Conservation (phyloP, 352 stramenopile species). For the Globisporangium splendens region DNA sequence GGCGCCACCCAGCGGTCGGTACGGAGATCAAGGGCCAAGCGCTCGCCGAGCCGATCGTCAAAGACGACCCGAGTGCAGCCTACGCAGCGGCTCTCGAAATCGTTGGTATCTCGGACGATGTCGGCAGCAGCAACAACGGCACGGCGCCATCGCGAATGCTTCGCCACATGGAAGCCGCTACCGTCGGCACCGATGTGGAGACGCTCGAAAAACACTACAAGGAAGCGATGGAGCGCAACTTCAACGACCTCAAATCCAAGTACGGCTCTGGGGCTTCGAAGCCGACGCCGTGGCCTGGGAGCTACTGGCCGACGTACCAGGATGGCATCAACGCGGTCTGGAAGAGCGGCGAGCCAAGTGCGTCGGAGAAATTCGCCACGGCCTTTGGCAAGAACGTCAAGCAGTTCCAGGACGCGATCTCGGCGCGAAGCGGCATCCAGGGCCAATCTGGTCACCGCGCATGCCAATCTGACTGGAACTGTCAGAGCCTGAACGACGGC, state of each 20-base stretch:
- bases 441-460: background rate
- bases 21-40: slow-evolving; percentile 14
- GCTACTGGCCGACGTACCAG: slow-evolving; percentile 57
- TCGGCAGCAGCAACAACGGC: background rate
- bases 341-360: slow-evolving; percentile 16
- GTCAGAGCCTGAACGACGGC: slow-evolving; percentile 12
- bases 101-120: background rate
- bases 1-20: slow-evolving; percentile 26
- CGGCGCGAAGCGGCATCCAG: slow-evolving; percentile 16
- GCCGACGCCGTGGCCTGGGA: slow-evolving; percentile 31
- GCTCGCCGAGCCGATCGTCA: slow-evolving; percentile 12
- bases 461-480: slow-evolving; percentile 13
- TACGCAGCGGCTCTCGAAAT: background rate
- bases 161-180: slow-evolving; percentile 17
- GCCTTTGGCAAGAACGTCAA: slow-evolving; percentile 22
- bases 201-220: slow-evolving; percentile 28
- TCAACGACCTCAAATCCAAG: slow-evolving; percentile 21
- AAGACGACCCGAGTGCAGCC: slow-evolving; percentile 15
- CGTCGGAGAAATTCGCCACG: slow-evolving; percentile 24
- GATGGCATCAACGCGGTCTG: slow-evolving; percentile 57
- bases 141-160: background rate
- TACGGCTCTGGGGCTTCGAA: slow-evolving; percentile 15
- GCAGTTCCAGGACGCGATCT: slow-evolving; percentile 19
- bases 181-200: slow-evolving; percentile 22
- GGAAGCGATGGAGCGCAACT: slow-evolving; percentile 24